Evolutionary conservation across 371 early-diverging fungal genomes (phyloP), one percentile per base, ranked within the genome.

Genomic region (Rhizopus sp.): DNA sequence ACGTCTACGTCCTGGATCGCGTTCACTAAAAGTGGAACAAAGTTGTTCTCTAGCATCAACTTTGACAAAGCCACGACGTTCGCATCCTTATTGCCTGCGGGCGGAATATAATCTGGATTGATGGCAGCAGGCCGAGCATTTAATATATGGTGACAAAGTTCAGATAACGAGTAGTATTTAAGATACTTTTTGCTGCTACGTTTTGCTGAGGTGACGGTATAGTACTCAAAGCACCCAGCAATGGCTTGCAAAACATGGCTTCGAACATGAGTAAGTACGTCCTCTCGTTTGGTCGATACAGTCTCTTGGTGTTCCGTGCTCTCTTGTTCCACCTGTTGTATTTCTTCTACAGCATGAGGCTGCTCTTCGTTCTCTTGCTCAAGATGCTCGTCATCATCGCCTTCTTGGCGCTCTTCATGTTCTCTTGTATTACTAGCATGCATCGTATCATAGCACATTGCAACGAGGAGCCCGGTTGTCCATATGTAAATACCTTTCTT

Each of bases 31-130:
- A 89, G 65, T 35, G 75, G 80, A 2, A 95, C 91, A 63, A 92
- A 93, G 16, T 86, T 84, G 59, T 91, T 93, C 39, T 98, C 96
- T 7, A 98, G 64, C 90, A 97, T 92, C 42, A 90, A 72, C 60
- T 88, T 86, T 16, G 90, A 91, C 34, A 95, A 72, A 30, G 69
- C 72, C 54, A 78, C 64, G 32, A 80, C 78, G 6, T 77, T 76
- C 16, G 30, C 50, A 23, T 87, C 86, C 40, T 69, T 73, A 12
- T 15, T 40, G 32, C 29, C 34, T 7, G 17, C 10, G 1, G 46
- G 15, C 3, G 38, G 13, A 5, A 41, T 41, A 0, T 38, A 34
- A 7, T 33, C 53, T 13, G 57, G 54, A 16, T 33, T 60, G 13
- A 61, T 60, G 7, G 70, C 66, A n/a, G 44, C 38, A 9, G 81